Evolutionary conservation across 2,329 filamentous ascomycete species (phyloP), one percentile per base, ranked within the genome.

Genomic region (Xylaria sp.): DNA sequence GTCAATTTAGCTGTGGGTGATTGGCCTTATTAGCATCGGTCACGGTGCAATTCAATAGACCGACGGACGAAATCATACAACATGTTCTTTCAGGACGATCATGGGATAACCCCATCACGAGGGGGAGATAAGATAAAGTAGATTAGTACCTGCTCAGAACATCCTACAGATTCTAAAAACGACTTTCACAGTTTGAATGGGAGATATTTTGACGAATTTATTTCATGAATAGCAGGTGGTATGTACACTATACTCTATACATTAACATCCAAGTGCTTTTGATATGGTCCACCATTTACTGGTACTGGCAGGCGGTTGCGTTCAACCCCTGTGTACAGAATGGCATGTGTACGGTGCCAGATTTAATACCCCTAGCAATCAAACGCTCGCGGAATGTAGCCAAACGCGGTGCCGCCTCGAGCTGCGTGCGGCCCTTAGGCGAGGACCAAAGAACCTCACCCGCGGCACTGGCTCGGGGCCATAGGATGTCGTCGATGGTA

Each of bases 381-480:
- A 96, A 82, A 42, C 92, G 82, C 83, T 96, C 92, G 57, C 93
- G 85, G 84, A 92, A 88, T 81, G 94, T 91, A 53, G 87, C 87
- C 75, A 96, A 79, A 56, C 93, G 82, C 13, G 90, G 90, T 49
- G 85, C 85, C 10, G 91, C 92, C 42, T 89, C 87, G 65, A 92
- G 81, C 81, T 92, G 90, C 68, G 87, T 91, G 59, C 92, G 83
- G 78, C 93, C 93, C 75, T 86, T 79, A 1, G 92, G 91, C 2
- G 82, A 84, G 15, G 88, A 92, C 93, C 93, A 97, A 53, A 95
- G 83, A 0, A 94, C 88, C 80, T 96, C 93, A 29, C 86, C 92
- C 0, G 90, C 91, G 0, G 92, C 92, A 58, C 86, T 86, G 1
- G 87, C 88, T 5, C 93, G 85, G 7, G 93, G 93, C 93, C 93